Evolutionary conservation across 164 flowering plant species (phyloP), one percentile per base, ranked within the genome.

Genomic region (Akebia trifoliata): DNA sequence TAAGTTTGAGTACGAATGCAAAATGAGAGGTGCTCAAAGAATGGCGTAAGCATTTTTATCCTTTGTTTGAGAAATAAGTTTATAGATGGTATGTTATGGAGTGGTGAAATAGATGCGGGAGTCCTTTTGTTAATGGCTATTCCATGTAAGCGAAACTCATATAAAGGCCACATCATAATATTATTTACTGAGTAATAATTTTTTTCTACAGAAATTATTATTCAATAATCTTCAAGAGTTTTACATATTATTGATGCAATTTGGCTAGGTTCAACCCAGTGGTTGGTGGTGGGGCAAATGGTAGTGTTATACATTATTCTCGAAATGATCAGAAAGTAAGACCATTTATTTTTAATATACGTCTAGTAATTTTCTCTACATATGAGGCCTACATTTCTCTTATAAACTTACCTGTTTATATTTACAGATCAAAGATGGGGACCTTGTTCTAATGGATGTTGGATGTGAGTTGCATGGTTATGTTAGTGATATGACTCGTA

Each of bases 391-490:
- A 15, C 11, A 47, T 34, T 46, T 43, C n/a, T 30, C 28, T 8
- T 62, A 25, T 8, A 35, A 25, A 18, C 49, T 21, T 15, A 25
- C n/a, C 17, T 49, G 8, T 40, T 26, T 44, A 31, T 39, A 47
- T 20, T 48, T 54, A 53, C 76, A 93, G 98, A 70, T 93, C 42
- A 70, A 72, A 38, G 84, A 74, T 58, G 86, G 80, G 10, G 81
- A 87, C 60, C 89, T 93, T 73, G 92, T 90, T 61, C 71, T 93
- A 68, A 87, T 93, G 98, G 98, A 93, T 66, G 55, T 87, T 57
- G 98, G 98, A 47, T 93, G 97, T 71, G 98, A 93, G 63, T 69
- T 81, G 50, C 96, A 90, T 74, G 95, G 97, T 63, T 93, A 90
- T 74, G 82, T 80, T 61, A 93, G 98, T 79, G 98, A 93, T 70